Percentiles rank a stretch among this genome's conserved stretches.
Conservation (phyloP, 2,329 filamentous ascomycete species). For the Leptoxyphium fumago region DNA sequence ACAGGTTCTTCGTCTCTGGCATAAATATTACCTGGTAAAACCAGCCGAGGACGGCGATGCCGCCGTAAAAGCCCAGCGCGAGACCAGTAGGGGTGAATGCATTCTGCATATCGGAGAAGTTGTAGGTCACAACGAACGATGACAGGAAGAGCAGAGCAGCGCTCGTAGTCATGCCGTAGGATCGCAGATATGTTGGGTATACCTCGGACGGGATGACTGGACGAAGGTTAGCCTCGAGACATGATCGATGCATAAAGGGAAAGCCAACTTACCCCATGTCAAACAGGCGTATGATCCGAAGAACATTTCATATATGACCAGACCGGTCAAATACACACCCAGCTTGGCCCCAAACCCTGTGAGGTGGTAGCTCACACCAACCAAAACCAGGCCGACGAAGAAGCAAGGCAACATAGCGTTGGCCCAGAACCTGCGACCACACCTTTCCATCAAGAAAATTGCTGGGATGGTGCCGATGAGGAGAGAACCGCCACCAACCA, state of each 20-base stretch:
- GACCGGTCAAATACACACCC: constrained; percentile 52
- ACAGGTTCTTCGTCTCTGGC: constrained; percentile 48
- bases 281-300: constrained; percentile 35
- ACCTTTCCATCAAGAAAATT: constrained; percentile 53
- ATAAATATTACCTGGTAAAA: constrained; percentile 62
- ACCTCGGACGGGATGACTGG: constrained; percentile 42
- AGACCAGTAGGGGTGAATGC: constrained; percentile 54
- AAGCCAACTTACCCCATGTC: constrained; percentile 8
- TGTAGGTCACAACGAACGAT: constrained; percentile 62
- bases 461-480: constrained; percentile 27
- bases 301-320: constrained; percentile 54
- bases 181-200: constrained; percentile 57
- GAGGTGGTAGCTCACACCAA: constrained; percentile 50
- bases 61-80: constrained; percentile 57
- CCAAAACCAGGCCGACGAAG: constrained; percentile 52
- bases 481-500: constrained; percentile 54
- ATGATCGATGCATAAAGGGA: not conserved
- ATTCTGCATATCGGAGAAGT: constrained; percentile 55
- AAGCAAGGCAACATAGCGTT: constrained; percentile 58
- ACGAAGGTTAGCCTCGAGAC: not conserved
- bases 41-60: constrained; percentile 55
- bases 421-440: constrained; percentile 61
- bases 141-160: constrained; percentile 54
- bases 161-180: constrained; percentile 59
- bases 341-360: constrained; percentile 18